Evolutionary conservation across 352 stramenopile genomes (phyloP).

Genomic region (Phytophthora sojae): DNA sequence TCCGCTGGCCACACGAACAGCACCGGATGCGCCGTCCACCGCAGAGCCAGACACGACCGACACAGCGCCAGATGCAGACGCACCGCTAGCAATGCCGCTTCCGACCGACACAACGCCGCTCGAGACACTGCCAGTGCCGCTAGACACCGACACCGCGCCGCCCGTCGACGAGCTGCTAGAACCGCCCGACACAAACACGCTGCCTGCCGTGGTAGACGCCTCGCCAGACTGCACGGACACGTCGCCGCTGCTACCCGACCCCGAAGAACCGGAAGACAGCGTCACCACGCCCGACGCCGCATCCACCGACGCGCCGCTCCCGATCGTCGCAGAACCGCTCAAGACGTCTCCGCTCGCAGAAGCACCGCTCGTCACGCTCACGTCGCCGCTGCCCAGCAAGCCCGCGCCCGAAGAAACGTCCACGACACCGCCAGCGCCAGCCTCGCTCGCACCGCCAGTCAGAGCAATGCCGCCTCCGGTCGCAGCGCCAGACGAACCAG

Average conservation of each 20-base stretch:
- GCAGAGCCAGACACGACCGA: slow-evolving; percentile 18
- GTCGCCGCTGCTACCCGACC: slow-evolving; percentile 15
- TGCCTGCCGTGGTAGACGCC: slow-evolving; percentile 12
- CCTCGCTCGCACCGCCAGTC: too few relatives aligned
- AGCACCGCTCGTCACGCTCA: too few relatives aligned
- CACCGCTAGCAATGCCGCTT: slow-evolving; percentile 12
- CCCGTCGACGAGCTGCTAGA: slow-evolving; percentile 30
- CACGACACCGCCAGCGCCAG: too few relatives aligned
- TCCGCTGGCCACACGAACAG: slow-evolving; percentile 29
- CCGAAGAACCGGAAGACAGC: slow-evolving; percentile 13
- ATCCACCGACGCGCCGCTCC: too few relatives aligned
- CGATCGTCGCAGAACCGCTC: too few relatives aligned
- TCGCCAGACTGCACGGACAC: slow-evolving; percentile 23
- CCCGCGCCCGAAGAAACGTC: too few relatives aligned
- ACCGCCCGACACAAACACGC: slow-evolving; percentile 23
- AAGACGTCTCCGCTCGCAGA: too few relatives aligned
- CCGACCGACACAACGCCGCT: slow-evolving; percentile 27
- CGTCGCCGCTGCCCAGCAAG: too few relatives aligned
- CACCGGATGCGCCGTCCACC: slow-evolving; percentile 28
- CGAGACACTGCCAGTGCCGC: slow-evolving; percentile 20
- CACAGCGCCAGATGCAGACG: slow-evolving; percentile 19
- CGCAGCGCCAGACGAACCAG: too few relatives aligned
- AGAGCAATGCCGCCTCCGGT: too few relatives aligned
- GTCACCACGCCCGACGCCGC: slow-evolving; percentile 8
- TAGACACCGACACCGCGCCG: slow-evolving; percentile 27